A percentile compares a stretch with the other conserved stretches of the same genome.
These are phyloP conservation scores for Cystoisospora suis DNA, from an alignment of 169 alveolate genomes.

Conservation along the genomic window DNA sequence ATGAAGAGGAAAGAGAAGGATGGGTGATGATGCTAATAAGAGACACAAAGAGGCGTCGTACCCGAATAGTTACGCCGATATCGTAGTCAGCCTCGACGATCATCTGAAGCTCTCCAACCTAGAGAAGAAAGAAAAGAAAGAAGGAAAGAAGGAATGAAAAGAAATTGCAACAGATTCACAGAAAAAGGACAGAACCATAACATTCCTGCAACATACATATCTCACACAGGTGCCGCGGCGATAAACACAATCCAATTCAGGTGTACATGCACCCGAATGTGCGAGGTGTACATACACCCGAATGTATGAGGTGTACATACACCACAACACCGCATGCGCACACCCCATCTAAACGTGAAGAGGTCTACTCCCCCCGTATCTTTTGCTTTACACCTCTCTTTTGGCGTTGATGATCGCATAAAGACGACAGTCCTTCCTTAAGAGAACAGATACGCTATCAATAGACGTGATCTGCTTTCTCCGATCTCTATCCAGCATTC, in stretches of 20 bases:
- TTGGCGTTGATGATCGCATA: too few relatives aligned
- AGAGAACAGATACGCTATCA: too few relatives aligned
- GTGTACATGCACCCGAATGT: background rate
- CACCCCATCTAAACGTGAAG: too few relatives aligned
- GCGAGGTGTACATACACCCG: background rate
- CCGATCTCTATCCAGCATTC: too few relatives aligned
- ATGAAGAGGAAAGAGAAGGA: background rate
- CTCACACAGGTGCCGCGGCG: too few relatives aligned
- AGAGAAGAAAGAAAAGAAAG: background rate
- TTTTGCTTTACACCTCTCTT: too few relatives aligned
- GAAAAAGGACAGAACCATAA: background rate
- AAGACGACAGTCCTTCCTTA: too few relatives aligned
- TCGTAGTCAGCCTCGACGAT: slow-evolving; percentile 65
- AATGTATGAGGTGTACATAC: background rate
- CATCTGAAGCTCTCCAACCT: slow-evolving; percentile 56
- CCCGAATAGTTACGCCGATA: slow-evolving; percentile 50
- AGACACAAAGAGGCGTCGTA: background rate
- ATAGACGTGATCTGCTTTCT: too few relatives aligned
- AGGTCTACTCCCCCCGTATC: too few relatives aligned
- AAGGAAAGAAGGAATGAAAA: background rate
- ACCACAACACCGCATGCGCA: background rate
- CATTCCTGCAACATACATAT: too few relatives aligned
- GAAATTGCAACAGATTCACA: background rate
- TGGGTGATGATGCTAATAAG: background rate
- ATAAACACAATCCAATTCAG: background rate